These are phyloP conservation scores for Scleroderma bovista DNA, from an alignment of 768 basidiomycete species.

Conservation along the genomic window DNA sequence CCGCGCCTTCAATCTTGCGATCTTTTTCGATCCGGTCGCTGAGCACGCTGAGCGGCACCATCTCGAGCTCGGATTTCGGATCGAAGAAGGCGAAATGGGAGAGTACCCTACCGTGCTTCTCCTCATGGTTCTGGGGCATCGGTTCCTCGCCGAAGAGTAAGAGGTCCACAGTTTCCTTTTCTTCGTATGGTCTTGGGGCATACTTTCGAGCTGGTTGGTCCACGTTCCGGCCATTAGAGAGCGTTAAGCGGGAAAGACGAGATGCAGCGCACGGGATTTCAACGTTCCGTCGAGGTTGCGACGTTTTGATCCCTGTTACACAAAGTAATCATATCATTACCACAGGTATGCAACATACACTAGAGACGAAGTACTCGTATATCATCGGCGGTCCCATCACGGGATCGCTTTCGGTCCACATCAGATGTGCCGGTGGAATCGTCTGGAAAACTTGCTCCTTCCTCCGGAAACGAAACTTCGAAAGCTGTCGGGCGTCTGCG, in stretches of 20 bases:
- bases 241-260: neutral
- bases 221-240: neutral
- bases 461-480: constrained; percentile 48
- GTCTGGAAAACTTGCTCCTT: constrained; percentile 17
- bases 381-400: constrained; percentile 7
- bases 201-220: constrained; percentile 35
- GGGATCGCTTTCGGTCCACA: constrained; percentile 22
- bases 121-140: constrained; percentile 29
- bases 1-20: constrained; percentile 48
- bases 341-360: neutral
- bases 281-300: constrained; percentile 20
- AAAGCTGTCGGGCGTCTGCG: constrained; percentile 47
- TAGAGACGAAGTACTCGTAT: constrained; percentile 10
- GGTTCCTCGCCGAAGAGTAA: constrained; percentile 39
- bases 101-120: constrained; percentile 54
- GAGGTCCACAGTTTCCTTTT: constrained; percentile 31
- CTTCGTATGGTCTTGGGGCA: constrained; percentile 24
- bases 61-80: constrained; percentile 35
- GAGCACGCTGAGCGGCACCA: constrained; percentile 45
- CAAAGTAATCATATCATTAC: neutral
- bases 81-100: constrained; percentile 61
- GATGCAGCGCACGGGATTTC: constrained; percentile 10
- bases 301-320: constrained; percentile 19
- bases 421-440: constrained; percentile 25
- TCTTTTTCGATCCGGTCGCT: constrained; percentile 37